phyloP scores from a whole-genome alignment of 192 early-diverging fungal species.

The Helicostylum pulchrum region DNA sequence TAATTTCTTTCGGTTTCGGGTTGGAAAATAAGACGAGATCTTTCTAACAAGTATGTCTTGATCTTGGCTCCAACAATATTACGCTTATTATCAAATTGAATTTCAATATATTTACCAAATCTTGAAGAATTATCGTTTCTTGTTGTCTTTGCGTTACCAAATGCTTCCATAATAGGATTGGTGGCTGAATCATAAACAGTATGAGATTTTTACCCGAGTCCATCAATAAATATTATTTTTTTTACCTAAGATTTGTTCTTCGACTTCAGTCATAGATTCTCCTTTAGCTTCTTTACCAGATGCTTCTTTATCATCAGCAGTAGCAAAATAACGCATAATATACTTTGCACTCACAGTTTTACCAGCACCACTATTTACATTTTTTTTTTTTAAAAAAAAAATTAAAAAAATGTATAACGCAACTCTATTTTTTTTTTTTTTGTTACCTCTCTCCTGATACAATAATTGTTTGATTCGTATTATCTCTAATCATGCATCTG shows the following conservation, averaged over 20 bases:
- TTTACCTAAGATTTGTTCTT: conserved; percentile 75
- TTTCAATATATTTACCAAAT: conserved; percentile 98
- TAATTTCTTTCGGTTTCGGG: conserved; percentile 94
- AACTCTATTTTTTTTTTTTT: too few species aligned
- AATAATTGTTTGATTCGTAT: conserved; percentile 97
- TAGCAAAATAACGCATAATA: conserved; percentile 97
- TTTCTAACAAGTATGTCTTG: conserved; percentile 95
- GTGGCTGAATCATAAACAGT: conserved; percentile 55
- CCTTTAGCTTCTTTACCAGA: conserved; percentile 38
- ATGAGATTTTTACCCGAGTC: conserved; percentile 1
- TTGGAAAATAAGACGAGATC: conserved; percentile 94
- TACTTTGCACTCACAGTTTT: conserved; percentile 98
- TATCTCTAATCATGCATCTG: conserved; percentile 89
- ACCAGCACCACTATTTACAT: conserved; percentile 78
- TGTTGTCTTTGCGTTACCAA: conserved; percentile 99
- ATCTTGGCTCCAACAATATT: conserved; percentile 93
- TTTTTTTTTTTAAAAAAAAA: too few species aligned
- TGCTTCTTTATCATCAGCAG: conserved; percentile 66
- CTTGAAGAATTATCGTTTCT: conserved; percentile 97
- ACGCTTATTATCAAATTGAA: conserved; percentile 80
- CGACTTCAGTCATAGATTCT: conserved; percentile 63
- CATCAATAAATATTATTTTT: background rate
- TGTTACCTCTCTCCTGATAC: conserved; percentile 95
- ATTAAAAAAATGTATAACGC: background rate
- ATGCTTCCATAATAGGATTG: conserved; percentile 99